Evolutionary conservation across 805 yeast species (phyloP), one percentile per base, ranked within the genome.

Genomic region (Monosporozyma yasuniensis): DNA sequence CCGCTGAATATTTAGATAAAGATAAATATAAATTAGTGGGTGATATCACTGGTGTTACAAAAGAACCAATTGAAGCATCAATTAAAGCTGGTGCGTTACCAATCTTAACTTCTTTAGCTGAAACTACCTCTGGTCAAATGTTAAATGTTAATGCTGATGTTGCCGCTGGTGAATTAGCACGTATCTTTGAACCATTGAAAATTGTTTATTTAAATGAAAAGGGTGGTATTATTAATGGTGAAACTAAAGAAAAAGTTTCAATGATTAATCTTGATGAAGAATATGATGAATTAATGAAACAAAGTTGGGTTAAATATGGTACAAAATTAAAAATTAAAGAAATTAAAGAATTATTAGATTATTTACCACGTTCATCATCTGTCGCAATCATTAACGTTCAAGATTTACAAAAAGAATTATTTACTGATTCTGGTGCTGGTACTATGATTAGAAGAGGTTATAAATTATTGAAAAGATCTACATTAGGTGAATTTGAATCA

Each of bases 391-490:
- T 93, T 61, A 87, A 91, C 58, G 97, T 93, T 43, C 80, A 87
- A 61, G 97, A 93, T 66, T 77, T 93, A 63, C 98, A 93, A 72
- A 93, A 91, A 68, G 99, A 93, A 70, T 79, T 93, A 63, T 93
- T 93, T 72, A 93, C 99, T 39, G 99, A 93, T 68, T 85, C 96
- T 16, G 99, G 99, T 69, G 99, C 99, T 28, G 99, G 99, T 65
- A 93, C 99, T 44, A 77, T 93, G 73, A 89, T 93, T 61, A 85
- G 99, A 78, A 83, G 99, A 70, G 99, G 99, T 54, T 87, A 91
- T 73, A 88, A 87, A 71, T 76, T 93, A 57, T 67, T 84, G 51
- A 82, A 80, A 61, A 81, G 88, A 66, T 77, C 79, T 61, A 78
- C 84, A 21, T 71, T 89, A 49, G 69, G 73, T 37, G 91, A 86